Percentiles rank a stretch among this genome's conserved stretches.
Conservation (phyloP, 2,329 filamentous ascomycete genomes). For the Graphilbum fragrans region DNA sequence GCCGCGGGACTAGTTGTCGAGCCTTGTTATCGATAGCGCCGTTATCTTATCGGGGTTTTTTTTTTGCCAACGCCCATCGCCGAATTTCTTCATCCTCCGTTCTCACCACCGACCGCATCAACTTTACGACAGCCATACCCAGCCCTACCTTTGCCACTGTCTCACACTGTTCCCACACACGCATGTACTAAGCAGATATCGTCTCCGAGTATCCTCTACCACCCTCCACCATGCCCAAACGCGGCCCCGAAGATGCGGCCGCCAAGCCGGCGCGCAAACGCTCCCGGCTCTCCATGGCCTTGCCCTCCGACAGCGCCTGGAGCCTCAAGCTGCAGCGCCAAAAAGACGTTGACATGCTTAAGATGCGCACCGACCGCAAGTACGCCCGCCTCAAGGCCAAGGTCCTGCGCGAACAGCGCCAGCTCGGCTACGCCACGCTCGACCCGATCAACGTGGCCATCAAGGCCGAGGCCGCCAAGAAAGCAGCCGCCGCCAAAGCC, state of each 20-base stretch:
- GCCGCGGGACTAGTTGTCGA: too few species aligned
- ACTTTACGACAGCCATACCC: too few species aligned
- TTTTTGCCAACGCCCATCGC: too few species aligned
- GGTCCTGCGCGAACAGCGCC: slow-evolving; percentile 7
- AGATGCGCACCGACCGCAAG: slow-evolving; percentile 84
- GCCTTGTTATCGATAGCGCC: too few species aligned
- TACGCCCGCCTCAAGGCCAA: slow-evolving; percentile 76
- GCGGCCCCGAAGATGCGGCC: background rate
- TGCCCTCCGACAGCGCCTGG: slow-evolving; percentile 10
- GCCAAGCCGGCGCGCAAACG: slow-evolving; percentile 2
- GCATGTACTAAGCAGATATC: too few species aligned
- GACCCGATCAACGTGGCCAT: background rate
- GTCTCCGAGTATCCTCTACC: too few species aligned
- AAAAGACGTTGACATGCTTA: slow-evolving; percentile 78
- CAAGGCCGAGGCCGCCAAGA: background rate
- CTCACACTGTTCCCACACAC: too few species aligned
- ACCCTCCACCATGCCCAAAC: background rate
- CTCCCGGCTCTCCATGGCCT: slow-evolving; percentile 2
- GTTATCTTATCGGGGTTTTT: too few species aligned
- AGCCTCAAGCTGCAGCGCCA: slow-evolving; percentile 37
- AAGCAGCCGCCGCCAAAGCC: background rate
- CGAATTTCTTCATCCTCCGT: too few species aligned
- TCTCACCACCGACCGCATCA: too few species aligned
- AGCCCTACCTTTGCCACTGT: too few species aligned
- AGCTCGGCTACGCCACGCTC: background rate